Evolutionary conservation across 176 grass and related monocot genomes (phyloP), one percentile per base, ranked within the genome.

Genomic region (Miscanthus lutarioriparius): DNA sequence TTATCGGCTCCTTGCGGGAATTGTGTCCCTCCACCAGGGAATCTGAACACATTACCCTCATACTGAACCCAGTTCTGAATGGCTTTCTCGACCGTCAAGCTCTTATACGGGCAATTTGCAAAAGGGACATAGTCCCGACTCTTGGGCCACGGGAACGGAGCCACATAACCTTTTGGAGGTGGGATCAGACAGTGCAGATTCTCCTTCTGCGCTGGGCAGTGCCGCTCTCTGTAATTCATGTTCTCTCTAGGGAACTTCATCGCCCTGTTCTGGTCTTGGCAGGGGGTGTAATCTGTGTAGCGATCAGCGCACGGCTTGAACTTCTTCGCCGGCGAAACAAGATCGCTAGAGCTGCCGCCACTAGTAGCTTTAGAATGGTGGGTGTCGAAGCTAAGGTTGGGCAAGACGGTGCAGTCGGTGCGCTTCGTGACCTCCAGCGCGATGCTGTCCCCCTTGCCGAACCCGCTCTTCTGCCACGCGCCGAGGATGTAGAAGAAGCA

Each of bases 31-130:
- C 95, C 95, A 81, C 95, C 95, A 1, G 95, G 92, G 69, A 97
- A 97, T 78, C 95, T 97, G 81, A 97, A 97, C 20, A 97, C 88
- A 67, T 83, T 94, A 2, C 95, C 95, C 78, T 97, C 95, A 10
- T 88, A 97, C 65, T 97, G 95, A 39, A 97, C 95, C 95, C 95
- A 97, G 69, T 97, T 97, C 68, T 97, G 95, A 54, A 97, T 94
- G 77, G 95, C 95, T 74, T 97, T 97, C 74, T 97, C 95, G 8
- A 97, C 95, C 2, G 95, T 97, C 88, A 97, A 81, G 86, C 95
- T 97, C 90, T 94, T 97, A 74, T 97, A 94, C 5, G 95, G 95
- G 22, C 91, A 93, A 81, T 97, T 97, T 25, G 92, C 95, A 8
- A 91, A 97, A 59, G 95, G 92, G 71, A 97, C 95, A 61, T 87